These are phyloP conservation scores for Halenospora varia DNA, from an alignment of 495 filamentous ascomycete species.

Conservation along the genomic window DNA sequence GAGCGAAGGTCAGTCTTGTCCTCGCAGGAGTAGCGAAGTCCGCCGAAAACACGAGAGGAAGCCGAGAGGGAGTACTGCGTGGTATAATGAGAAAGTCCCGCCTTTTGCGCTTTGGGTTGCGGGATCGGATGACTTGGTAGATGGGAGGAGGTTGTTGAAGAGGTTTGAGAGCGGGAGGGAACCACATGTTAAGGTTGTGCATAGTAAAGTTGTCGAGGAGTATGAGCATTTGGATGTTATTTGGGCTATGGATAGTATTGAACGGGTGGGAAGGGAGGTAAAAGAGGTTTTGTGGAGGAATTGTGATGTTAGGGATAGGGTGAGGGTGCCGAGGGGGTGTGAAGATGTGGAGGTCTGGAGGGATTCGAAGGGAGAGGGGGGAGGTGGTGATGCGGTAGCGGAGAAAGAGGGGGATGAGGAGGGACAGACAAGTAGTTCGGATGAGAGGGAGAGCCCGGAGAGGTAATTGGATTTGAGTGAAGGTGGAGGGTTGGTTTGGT, in stretches of 20 bases:
- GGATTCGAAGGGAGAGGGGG: conserved; percentile 5
- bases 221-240: conserved; percentile 96
- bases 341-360: conserved; percentile 32
- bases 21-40: no score
- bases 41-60: conserved; percentile 17
- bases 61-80: conserved; percentile 52
- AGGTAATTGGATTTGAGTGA: no score
- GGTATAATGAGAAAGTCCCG: conserved; percentile 77
- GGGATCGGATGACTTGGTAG: conserved; percentile 78
- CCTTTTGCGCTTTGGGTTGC: conserved; percentile 89
- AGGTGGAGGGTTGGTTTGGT: no score
- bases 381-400: no score
- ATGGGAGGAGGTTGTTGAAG: conserved; percentile 68
- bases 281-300: conserved; percentile 79
- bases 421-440: no score
- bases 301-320: conserved; percentile 48
- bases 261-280: conserved; percentile 79
- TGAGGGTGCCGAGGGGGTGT: conserved; percentile 62
- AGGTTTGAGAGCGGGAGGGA: conserved; percentile 76
- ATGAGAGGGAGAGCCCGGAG: no score
- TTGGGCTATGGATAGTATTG: conserved; percentile 88
- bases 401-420: no score
- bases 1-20: no score
- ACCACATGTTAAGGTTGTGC: conserved; percentile 75
- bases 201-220: conserved; percentile 77